Evolutionary conservation across 106 monocot genomes (phyloP), one percentile per base, ranked within the genome.

Genomic region (Alisma plantagoaquatica): DNA sequence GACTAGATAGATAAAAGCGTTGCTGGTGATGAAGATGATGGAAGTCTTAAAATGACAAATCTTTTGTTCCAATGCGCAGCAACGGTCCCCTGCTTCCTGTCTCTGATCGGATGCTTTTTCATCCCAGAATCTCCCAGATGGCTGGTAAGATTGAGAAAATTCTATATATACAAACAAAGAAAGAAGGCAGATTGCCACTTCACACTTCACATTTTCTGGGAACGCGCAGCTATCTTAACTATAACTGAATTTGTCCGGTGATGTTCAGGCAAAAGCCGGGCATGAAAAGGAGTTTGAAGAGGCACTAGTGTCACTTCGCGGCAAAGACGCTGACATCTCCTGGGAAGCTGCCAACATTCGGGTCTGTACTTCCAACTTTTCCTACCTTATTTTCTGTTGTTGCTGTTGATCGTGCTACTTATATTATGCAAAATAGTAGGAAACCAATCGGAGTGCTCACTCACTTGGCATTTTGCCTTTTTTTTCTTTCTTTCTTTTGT

Each of bases 121-220:
- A 77, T 90, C 59, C 89, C 89, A 29, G 89, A 90, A 45, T 90
- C 89, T 45, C 83, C 89, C 23, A 72, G 89, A 71, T 90, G 89
- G 89, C 69, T 90, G 70, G 89, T 90, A 57, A 41, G 35, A 8
- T 46, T n/a, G n/a, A n/a, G n/a, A n/a, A n/a, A n/a, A n/a, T n/a
- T n/a, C n/a, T n/a, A n/a, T n/a, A n/a, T n/a, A n/a, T n/a, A n/a
- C n/a, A n/a, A n/a, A n/a, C n/a, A n/a, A n/a, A n/a, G n/a, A n/a
- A n/a, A n/a, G n/a, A n/a, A n/a, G n/a, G n/a, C n/a, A n/a, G n/a
- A n/a, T n/a, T n/a, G n/a, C n/a, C n/a, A n/a, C n/a, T n/a, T n/a
- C n/a, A n/a, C n/a, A n/a, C n/a, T n/a, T n/a, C n/a, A n/a, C n/a
- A n/a, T n/a, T n/a, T n/a, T n/a, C n/a, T n/a, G n/a, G n/a, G n/a